phyloP scores from a whole-genome alignment of 176 grass and related monocot species.

The Echinochloa phyllopogon region DNA sequence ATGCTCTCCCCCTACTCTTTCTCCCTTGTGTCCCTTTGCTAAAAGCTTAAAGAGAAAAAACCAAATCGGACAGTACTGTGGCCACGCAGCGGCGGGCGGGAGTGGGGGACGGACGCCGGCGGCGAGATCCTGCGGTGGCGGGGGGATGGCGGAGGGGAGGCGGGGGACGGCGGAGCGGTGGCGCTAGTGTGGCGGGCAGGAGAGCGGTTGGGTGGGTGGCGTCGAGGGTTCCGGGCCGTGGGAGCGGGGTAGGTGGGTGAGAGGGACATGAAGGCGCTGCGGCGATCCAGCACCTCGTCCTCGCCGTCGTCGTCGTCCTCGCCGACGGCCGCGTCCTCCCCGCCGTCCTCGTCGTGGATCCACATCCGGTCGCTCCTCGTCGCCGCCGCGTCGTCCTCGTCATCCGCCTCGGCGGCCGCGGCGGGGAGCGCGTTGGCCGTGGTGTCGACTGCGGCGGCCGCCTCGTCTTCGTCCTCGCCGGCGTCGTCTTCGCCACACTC shows the following conservation, averaged over 20 bases:
- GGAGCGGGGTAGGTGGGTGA: slow-evolving; percentile 36
- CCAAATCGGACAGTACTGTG: slow-evolving; percentile 32
- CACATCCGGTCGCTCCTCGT: slow-evolving; percentile 88
- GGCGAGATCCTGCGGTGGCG: slow-evolving; percentile 53
- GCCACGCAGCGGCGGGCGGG: background rate
- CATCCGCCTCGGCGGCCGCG: slow-evolving; percentile 12
- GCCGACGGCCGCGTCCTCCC: slow-evolving; percentile 68
- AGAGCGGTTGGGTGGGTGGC: slow-evolving; percentile 8
- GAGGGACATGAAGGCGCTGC: slow-evolving; percentile 84
- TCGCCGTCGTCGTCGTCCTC: slow-evolving; percentile 68
- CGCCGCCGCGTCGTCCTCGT: slow-evolving; percentile 58
- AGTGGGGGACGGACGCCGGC: slow-evolving; percentile 32
- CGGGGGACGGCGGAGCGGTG: slow-evolving; percentile 25
- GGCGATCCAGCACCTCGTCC: slow-evolving; percentile 75
- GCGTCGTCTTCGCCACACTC: slow-evolving; percentile 66
- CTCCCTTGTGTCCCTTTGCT: slow-evolving; percentile 38
- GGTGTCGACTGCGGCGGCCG: slow-evolving; percentile 25
- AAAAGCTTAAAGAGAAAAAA: slow-evolving; percentile 34
- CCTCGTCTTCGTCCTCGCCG: slow-evolving; percentile 45
- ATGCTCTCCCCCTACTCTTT: slow-evolving; percentile 1
- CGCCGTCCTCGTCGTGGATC: slow-evolving; percentile 85
- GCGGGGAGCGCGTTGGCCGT: slow-evolving; percentile 47
- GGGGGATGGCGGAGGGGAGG: slow-evolving; percentile 39
- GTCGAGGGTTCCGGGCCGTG: background rate
- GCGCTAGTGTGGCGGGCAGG: slow-evolving; percentile 44